These are phyloP conservation scores for Colletotrichum chlorophyti DNA, from an alignment of 2,329 filamentous ascomycete species.

Conservation along the genomic window DNA sequence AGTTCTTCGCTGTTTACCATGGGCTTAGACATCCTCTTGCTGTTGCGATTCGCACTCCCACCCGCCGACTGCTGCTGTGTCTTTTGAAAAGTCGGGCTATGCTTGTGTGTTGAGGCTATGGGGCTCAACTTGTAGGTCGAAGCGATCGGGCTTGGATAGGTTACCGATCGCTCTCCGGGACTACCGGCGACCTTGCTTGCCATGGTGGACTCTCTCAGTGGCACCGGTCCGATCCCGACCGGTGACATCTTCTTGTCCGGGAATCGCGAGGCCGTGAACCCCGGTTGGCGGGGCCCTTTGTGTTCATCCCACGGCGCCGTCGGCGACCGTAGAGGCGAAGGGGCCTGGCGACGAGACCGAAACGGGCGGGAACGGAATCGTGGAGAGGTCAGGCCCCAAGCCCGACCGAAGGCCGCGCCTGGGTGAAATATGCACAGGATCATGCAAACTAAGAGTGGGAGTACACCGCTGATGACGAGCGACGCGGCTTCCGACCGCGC, in stretches of 20 bases:
- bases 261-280: slow-evolving; percentile 18
- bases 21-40: slow-evolving; percentile 11
- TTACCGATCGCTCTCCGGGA: slow-evolving; percentile 20
- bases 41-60: background rate
- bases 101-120: slow-evolving; percentile 1
- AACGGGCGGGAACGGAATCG: slow-evolving; percentile 12
- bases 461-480: slow-evolving; percentile 48
- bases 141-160: slow-evolving; percentile 22
- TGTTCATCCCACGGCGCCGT: slow-evolving; percentile 20
- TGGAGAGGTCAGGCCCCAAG: slow-evolving; percentile 49
- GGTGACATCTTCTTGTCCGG: slow-evolving; percentile 25
- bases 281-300: slow-evolving; percentile 23
- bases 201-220: slow-evolving; percentile 23
- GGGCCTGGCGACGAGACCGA: slow-evolving; percentile 8
- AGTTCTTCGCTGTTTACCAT: slow-evolving; percentile 27
- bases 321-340: slow-evolving; percentile 25
- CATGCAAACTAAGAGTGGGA: slow-evolving; percentile 44
- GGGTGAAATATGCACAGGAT: slow-evolving; percentile 46
- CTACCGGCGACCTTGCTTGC: slow-evolving; percentile 24
- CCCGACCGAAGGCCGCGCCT: slow-evolving; percentile 45
- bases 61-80: slow-evolving; percentile 9
- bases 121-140: slow-evolving; percentile 17
- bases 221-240: slow-evolving; percentile 15
- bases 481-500: slow-evolving; percentile 46
- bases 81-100: slow-evolving; percentile 16